Percentiles rank a stretch among this genome's conserved stretches.
Evolutionary conservation across 495 filamentous ascomycete species (phyloP).

Genomic region (Talaromyces ruber): DNA sequence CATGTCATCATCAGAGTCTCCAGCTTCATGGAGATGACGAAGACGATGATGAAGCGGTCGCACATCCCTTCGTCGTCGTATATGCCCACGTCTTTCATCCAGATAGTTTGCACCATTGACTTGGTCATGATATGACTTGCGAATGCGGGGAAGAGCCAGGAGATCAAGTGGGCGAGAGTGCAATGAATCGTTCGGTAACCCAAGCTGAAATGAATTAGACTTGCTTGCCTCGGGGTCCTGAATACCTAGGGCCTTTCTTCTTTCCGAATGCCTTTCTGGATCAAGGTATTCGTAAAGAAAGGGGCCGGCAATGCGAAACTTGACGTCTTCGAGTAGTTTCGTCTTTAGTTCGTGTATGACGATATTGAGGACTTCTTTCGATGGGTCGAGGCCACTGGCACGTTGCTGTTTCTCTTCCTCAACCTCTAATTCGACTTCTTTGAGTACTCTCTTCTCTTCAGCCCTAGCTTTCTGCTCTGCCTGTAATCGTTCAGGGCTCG

Average conservation of each 20-base stretch:
- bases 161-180: conserved; percentile 44
- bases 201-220: conserved; percentile 38
- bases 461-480: conserved; percentile 48
- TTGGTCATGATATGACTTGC: conserved; percentile 53
- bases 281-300: conserved; percentile 79
- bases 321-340: conserved; percentile 77
- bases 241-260: conserved; percentile 70
- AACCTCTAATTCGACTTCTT: conserved; percentile 65
- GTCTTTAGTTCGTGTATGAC: conserved; percentile 73
- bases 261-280: conserved; percentile 65
- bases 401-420: conserved; percentile 82
- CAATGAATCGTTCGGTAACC: conserved; percentile 19
- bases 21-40: conserved; percentile 46
- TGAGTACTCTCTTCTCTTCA: conserved; percentile 46
- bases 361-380: conserved; percentile 67
- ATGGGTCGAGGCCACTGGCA: conserved; percentile 77
- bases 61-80: conserved; percentile 41
- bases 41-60: conserved; percentile 50
- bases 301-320: conserved; percentile 72
- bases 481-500: conserved; percentile 43
- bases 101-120: conserved; percentile 61
- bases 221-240: conserved; percentile 53
- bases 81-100: conserved; percentile 64
- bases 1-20: conserved; percentile 53
- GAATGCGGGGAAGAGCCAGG: conserved; percentile 60